These are phyloP conservation scores for Didymella sp. DNA, from an alignment of 2,329 filamentous ascomycete genomes.

Conservation along the genomic window DNA sequence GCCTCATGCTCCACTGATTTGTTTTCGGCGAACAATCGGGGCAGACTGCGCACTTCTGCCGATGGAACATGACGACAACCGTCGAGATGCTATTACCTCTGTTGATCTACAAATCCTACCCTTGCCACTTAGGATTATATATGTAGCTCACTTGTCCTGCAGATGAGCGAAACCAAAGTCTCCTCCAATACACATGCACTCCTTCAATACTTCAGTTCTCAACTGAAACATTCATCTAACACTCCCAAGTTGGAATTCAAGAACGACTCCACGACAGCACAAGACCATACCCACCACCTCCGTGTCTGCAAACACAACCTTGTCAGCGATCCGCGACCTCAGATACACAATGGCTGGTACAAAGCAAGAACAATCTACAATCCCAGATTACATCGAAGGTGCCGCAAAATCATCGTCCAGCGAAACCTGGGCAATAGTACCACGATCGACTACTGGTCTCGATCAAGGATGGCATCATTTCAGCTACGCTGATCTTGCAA, in stretches of 20 bases:
- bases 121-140: background rate
- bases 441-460: conserved; percentile 5
- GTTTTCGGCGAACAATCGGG: conserved; percentile 11
- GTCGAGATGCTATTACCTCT: background rate
- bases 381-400: conserved; percentile 15
- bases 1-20: conserved; percentile 11
- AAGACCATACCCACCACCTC: background rate
- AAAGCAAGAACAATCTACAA: conserved; percentile 1
- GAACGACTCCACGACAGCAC: background rate
- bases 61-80: conserved; percentile 3
- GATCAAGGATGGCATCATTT: conserved; percentile 11
- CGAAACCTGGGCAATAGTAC: conserved; percentile 16
- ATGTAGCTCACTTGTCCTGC: background rate
- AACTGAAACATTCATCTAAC: background rate
- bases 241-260: background rate
- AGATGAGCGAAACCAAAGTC: background rate
- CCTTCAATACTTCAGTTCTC: background rate
- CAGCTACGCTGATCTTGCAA: conserved; percentile 11
- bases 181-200: background rate
- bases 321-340: too few species aligned
- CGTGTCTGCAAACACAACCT: background rate
- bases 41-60: background rate
- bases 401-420: conserved; percentile 3
- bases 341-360: background rate
- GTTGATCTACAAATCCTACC: background rate